Evolutionary conservation across 2,329 filamentous ascomycete genomes (phyloP).

Genomic region (Apiospora aurea): DNA sequence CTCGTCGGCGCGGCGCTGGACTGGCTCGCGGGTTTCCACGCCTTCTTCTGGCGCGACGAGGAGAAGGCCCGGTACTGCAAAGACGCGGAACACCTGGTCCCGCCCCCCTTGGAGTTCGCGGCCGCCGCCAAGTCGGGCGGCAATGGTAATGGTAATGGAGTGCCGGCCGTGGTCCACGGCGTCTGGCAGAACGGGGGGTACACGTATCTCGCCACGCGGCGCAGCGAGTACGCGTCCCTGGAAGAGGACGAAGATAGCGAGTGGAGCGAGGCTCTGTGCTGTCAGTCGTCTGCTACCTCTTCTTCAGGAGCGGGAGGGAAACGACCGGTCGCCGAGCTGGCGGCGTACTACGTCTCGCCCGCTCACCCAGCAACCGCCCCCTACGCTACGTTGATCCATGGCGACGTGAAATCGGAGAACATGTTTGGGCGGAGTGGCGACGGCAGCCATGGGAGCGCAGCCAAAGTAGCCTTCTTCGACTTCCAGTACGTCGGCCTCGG

Average conservation of each 20-base stretch:
- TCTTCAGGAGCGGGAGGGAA: constrained; percentile 26
- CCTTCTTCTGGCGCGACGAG: constrained; percentile 52
- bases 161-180: constrained; percentile 39
- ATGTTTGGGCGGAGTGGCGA: constrained; percentile 55
- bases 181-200: constrained; percentile 73
- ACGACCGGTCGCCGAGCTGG: constrained; percentile 57
- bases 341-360: constrained; percentile 58
- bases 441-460: constrained; percentile 41
- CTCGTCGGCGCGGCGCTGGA: constrained; percentile 63
- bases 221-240: constrained; percentile 61
- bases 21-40: constrained; percentile 71
- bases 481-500: constrained; percentile 74
- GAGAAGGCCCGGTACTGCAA: constrained; percentile 31
- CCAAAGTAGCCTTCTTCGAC: constrained; percentile 69
- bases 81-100: constrained; percentile 37
- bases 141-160: background rate
- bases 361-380: constrained; percentile 40
- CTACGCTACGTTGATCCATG: constrained; percentile 68
- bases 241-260: constrained; percentile 55
- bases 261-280: constrained; percentile 61
- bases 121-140: background rate
- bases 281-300: background rate
- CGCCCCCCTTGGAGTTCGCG: background rate
- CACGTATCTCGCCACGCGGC: constrained; percentile 70
- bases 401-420: constrained; percentile 75